Base-by-base conservation (phyloP, 768 basidiomycete genomes). In the Russula virescens region DNA sequence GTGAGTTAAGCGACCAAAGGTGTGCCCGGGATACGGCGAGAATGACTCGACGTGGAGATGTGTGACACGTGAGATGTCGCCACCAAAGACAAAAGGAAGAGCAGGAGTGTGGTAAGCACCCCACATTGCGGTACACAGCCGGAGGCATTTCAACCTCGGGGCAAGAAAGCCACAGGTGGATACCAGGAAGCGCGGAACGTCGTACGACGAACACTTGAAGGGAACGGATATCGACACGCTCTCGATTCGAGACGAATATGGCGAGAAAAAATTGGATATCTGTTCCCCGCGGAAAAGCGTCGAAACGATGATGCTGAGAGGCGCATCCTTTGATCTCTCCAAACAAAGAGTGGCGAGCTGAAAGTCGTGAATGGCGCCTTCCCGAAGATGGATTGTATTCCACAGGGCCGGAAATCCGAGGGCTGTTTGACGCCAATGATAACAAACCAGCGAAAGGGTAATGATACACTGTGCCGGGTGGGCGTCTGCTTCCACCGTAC, bases 1-100 rank as follows among this genome's bases (percentile, higher is more conserved):
- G 42, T 68, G 66, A 3, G 68, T 68, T 23, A 68, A 58, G 47
- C 58, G 34, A 21, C 60, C 58, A 23, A 68, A 68, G 42, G 34
- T 21, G 38, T 65, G 60, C 45, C 61, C 61, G 19, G 68, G 66
- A 61, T 64, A 68, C 21, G 68, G 61, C 8, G 68, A 61, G 63
- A 68, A 68, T 2, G 61, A 68, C 55, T 68, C 68, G 14, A 68
- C 55, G n/a, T 64, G 66, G 38, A 68, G 57, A 54, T 68, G 66
- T 13, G 63, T 68, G 21, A 68, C 58, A 49, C 55, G 49, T 45
- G 66, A 65, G 38, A 68, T 65, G 26, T 68, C 50, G 25, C 66
- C 66, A 25, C 58, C 63, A 45, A 68, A 65, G n/a, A 68, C 35
- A 2, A 40, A 38, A 23, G 66, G 67, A 21, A 68, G 63, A 28